Conservation (phyloP, 495 filamentous ascomycete genomes). For the Chaetomium cochliodes region DNA sequence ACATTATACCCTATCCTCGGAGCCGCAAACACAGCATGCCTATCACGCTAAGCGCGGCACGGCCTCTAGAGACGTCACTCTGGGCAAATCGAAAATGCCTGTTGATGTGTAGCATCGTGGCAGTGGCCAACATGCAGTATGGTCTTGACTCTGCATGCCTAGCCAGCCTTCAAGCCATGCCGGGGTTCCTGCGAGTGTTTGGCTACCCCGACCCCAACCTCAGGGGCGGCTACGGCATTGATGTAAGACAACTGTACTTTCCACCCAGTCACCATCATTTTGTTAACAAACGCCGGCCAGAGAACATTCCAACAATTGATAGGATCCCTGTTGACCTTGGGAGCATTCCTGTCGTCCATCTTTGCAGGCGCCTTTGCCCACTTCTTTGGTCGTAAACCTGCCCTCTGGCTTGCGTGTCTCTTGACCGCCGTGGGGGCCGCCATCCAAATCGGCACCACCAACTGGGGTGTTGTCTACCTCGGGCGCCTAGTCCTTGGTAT, state of each 20-base stretch:
- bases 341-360: conserved; percentile 56
- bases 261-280: background rate
- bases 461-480: conserved; percentile 47
- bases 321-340: conserved; percentile 56
- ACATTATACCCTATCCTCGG: background rate
- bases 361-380: conserved; percentile 52
- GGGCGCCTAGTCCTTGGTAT: conserved; percentile 53
- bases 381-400: conserved; percentile 50
- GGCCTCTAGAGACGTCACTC: conserved; percentile 40
- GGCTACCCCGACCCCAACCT: conserved; percentile 23
- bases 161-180: conserved; percentile 60
- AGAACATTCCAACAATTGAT: conserved; percentile 55
- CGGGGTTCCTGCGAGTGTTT: conserved; percentile 54
- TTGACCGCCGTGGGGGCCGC: conserved; percentile 46
- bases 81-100: conserved; percentile 45
- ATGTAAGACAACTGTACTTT: background rate
- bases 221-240: conserved; percentile 28
- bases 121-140: conserved; percentile 53
- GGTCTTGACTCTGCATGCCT: conserved; percentile 59
- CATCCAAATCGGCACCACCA: conserved; percentile 49
- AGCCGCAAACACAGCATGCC: background rate
- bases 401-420: conserved; percentile 49
- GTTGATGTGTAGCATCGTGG: conserved; percentile 41
- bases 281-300: background rate
- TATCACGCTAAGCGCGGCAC: background rate